A percentile compares a stretch with the other conserved stretches of the same genome.
These are phyloP conservation scores for Wallacemonas sp. DNA, from an alignment of 208 protist genomes.

Conservation along the genomic window DNA sequence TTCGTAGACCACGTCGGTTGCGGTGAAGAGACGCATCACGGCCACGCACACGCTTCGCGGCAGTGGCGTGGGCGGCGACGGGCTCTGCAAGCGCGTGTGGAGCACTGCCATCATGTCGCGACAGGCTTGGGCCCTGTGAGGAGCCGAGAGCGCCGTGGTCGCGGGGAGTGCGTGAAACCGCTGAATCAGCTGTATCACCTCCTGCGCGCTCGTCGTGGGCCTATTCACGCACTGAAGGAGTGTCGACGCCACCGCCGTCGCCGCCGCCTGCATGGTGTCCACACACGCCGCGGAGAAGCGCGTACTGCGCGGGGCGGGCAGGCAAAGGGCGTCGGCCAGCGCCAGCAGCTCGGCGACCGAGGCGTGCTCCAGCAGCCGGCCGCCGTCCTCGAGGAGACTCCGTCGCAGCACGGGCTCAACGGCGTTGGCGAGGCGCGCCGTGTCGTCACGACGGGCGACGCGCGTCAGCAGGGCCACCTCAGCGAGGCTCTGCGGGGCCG, in stretches of 20 bases:
- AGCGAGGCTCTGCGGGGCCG: conserved; percentile 19
- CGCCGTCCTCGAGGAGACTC: neutral
- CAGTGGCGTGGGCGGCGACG: neutral
- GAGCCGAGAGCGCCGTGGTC: neutral
- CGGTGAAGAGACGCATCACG: conserved; percentile 23
- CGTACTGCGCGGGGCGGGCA: conserved; percentile 34
- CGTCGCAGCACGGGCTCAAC: conserved; percentile 19
- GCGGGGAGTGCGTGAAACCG: neutral
- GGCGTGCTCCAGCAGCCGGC: conserved; percentile 17
- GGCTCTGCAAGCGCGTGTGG: neutral
- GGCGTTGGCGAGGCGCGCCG: conserved; percentile 26
- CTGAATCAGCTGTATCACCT: conserved; percentile 15
- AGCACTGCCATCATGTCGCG: neutral
- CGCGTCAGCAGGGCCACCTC: conserved; percentile 45
- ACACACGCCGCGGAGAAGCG: neutral
- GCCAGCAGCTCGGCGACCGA: conserved; percentile 27
- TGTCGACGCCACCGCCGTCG: conserved; percentile 12
- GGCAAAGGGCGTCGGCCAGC: conserved; percentile 22
- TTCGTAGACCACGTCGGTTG: conserved; percentile 33
- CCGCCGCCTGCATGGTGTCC: neutral
- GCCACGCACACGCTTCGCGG: neutral
- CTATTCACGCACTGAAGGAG: conserved; percentile 17
- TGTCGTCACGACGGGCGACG: conserved; percentile 32
- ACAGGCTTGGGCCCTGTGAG: neutral
- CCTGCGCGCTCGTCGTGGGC: conserved; percentile 24